A percentile compares a stretch with the other conserved stretches of the same genome.
Evolutionary conservation across 805 yeast species (phyloP).

Genomic region (Hermanozyma aechmeae): DNA sequence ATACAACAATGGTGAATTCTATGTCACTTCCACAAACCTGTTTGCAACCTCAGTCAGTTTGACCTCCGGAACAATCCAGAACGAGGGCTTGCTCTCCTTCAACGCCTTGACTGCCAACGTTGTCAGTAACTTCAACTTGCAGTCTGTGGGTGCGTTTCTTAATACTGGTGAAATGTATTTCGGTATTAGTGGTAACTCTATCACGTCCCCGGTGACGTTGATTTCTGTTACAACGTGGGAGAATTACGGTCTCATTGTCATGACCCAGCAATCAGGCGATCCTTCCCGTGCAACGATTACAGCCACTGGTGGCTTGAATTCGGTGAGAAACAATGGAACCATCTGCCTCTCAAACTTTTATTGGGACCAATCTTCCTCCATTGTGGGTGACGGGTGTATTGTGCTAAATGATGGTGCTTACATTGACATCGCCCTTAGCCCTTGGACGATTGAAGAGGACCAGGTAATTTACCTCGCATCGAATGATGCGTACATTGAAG

Average conservation of each 20-base stretch:
- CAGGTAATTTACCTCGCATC: slow-evolving; percentile 2
- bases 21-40: slow-evolving; percentile 9
- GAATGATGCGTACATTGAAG: too few species aligned
- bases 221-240: neutral
- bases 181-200: neutral
- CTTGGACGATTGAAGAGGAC: neutral
- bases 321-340: neutral
- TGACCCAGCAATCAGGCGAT: neutral
- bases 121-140: neutral
- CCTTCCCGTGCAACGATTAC: slow-evolving; percentile 1
- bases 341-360: neutral
- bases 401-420: too few species aligned
- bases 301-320: neutral
- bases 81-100: slow-evolving; percentile 1
- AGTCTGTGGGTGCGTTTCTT: neutral
- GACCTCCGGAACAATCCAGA: slow-evolving; percentile 5
- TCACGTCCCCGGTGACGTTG: neutral
- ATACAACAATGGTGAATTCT: slow-evolving; percentile 14
- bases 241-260: neutral
- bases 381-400: neutral
- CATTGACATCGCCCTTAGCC: neutral
- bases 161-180: neutral
- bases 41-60: neutral
- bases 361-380: neutral
- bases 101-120: slow-evolving; percentile 1